These are phyloP conservation scores for Boletellus deceptivus DNA, from an alignment of 1,284 basidiomycete genomes.

Conservation along the genomic window DNA sequence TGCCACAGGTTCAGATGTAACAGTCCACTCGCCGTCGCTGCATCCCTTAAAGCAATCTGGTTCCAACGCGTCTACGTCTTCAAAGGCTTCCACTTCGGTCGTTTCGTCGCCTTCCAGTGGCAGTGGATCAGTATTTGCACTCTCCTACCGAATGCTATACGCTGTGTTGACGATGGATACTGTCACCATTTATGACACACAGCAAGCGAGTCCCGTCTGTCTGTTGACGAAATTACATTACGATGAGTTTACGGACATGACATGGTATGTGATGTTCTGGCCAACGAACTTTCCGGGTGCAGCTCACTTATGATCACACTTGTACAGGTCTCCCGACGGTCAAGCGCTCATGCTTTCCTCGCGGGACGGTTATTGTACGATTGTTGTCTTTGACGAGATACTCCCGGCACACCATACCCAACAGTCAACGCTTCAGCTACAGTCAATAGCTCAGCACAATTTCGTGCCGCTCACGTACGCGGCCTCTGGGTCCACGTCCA, in stretches of 20 bases:
- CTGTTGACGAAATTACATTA: conserved; percentile 95
- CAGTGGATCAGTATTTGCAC: conserved; percentile 70
- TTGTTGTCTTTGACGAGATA: conserved; percentile 89
- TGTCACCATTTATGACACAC: conserved; percentile 94
- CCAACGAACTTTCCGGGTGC: neutral
- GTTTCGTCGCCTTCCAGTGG: conserved; percentile 22
- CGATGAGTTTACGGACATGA: conserved; percentile 95
- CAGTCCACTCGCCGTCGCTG: conserved; percentile 49
- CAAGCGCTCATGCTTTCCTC: conserved; percentile 91
- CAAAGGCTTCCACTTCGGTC: conserved; percentile 48
- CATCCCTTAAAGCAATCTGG: conserved; percentile 54
- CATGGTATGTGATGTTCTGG: conserved; percentile 66
- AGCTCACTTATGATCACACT: conserved; percentile 2
- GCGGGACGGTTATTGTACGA: conserved; percentile 95
- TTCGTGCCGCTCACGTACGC: conserved; percentile 56
- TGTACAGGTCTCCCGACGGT: conserved; percentile 87
- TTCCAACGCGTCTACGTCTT: conserved; percentile 45
- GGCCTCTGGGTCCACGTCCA: conserved; percentile 9
- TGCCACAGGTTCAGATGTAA: conserved; percentile 17
- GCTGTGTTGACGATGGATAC: conserved; percentile 97
- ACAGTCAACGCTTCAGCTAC: conserved; percentile 82
- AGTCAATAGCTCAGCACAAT: conserved; percentile 83
- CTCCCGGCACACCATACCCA: conserved; percentile 84
- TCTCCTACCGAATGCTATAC: conserved; percentile 94
- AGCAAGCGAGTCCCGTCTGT: conserved; percentile 91